Evolutionary conservation across 345 rosid genomes (phyloP).

Genomic region (Eucalyptus regnans): DNA sequence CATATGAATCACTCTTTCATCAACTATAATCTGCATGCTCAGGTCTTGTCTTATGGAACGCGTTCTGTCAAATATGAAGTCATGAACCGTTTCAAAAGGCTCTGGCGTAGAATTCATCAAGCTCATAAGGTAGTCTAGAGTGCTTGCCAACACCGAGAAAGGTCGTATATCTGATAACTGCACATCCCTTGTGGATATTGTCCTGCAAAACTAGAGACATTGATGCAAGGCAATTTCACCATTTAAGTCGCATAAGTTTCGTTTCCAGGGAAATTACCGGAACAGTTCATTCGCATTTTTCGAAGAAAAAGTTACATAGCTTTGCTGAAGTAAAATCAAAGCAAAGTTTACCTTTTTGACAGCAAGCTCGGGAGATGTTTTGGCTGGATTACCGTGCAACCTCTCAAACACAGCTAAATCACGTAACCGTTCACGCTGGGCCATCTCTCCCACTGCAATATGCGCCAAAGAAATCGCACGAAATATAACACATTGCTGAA

Average conservation of each 20-base stretch:
- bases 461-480: background rate
- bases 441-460: constrained; percentile 52
- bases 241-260: background rate
- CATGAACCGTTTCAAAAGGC: constrained; percentile 82
- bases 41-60: constrained; percentile 94
- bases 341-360: constrained; percentile 59
- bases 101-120: constrained; percentile 45
- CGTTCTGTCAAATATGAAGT: constrained; percentile 86
- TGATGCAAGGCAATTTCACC: background rate
- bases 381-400: constrained; percentile 61
- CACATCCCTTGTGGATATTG: constrained; percentile 45
- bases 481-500: background rate
- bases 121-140: constrained; percentile 54
- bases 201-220: constrained; percentile 77
- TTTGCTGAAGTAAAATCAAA: background rate
- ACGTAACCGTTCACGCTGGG: constrained; percentile 59
- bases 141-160: constrained; percentile 58
- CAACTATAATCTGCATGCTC: constrained; percentile 72
- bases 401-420: constrained; percentile 81
- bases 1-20: constrained; percentile 46
- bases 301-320: background rate
- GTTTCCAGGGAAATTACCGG: background rate
- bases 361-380: constrained; percentile 58
- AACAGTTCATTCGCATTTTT: background rate
- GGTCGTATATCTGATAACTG: constrained; percentile 66